Base-by-base conservation (phyloP, 2,329 filamentous ascomycete genomes). In the Sporothrix sp. region DNA sequence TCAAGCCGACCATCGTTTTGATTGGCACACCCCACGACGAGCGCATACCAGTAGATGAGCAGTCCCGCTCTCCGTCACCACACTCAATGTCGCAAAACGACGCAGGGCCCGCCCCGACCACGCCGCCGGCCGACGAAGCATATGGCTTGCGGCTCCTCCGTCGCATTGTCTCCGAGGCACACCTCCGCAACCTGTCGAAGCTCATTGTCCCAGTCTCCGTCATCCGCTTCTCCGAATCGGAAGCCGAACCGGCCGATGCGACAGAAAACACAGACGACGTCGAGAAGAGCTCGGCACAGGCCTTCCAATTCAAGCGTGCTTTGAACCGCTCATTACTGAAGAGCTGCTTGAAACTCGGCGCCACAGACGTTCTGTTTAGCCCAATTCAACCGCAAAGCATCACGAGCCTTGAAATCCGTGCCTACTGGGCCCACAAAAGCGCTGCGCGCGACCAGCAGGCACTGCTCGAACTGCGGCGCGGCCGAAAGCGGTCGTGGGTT, bases 401-500 rank as follows among this genome's bases (percentile, higher is more conserved):
- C 44, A 82, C 86, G 53, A 82, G 83, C 27, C 72, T 95, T 46
- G 82, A 86, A 54, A 81, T 93, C 14, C 88, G 91, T 63, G 88
- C 86, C 39, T 95, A 94, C 68, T 82, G 85, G 59, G 81, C 84
- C 42, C 84, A 87, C 61, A 86, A 86, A 65, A 82, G 89, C 59
- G 84, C 85, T 20, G 74, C 78, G 30, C 81, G 79, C 60, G 85
- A 90, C 60, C 82, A 88, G 61, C 76, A 84, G 53, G 79, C 81
- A 16, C 76, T 89, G 54, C 63, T 89, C 51, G 84, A 85, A 53
- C 73, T 84, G 53, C 84, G 84, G 61, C 81, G 84, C 58, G 81
- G 83, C 39, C 78, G 89, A 50, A 94, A 94, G 66, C 79, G 88
- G 48, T 95, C 90, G 0, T 95, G 90, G 90, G 88, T 95, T 37